Percentiles rank a stretch among this genome's conserved stretches.
These are phyloP conservation scores for Erigeron canadensis DNA, from an alignment of 129 eudicot genomes.

Conservation along the genomic window DNA sequence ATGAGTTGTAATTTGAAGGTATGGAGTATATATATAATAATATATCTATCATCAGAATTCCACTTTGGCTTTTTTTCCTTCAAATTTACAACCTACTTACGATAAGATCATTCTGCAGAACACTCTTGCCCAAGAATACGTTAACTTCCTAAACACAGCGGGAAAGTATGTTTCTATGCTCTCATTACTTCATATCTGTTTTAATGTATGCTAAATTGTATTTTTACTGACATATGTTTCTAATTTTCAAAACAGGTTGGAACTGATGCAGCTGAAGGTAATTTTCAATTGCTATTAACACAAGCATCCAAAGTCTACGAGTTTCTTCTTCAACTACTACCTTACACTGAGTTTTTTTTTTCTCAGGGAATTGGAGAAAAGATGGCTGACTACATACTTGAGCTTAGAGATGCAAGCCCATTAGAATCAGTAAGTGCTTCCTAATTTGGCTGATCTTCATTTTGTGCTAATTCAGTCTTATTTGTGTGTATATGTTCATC, in stretches of 20 bases:
- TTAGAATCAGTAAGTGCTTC: conserved; percentile 63
- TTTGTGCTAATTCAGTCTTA: neutral
- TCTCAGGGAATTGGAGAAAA: conserved; percentile 86
- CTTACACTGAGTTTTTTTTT: conserved; percentile 5
- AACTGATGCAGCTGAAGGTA: conserved; percentile 81
- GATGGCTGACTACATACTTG: conserved; percentile 77
- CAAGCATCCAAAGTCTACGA: neutral
- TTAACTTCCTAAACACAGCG: conserved; percentile 70
- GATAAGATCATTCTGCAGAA: conserved; percentile 39
- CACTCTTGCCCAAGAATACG: conserved; percentile 70
- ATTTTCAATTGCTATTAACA: neutral
- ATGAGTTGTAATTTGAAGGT: conserved; percentile 83
- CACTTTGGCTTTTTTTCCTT: neutral
- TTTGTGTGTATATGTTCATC: neutral
- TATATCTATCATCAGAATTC: neutral
- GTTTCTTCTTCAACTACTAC: neutral
- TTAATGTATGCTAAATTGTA: neutral
- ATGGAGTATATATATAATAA: neutral
- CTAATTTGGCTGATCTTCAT: conserved; percentile 12
- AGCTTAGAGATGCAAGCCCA: conserved; percentile 80
- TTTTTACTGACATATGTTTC: conserved; percentile 7
- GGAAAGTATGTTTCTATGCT: conserved; percentile 44
- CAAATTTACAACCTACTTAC: neutral
- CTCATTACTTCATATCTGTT: neutral
- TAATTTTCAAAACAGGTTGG: conserved; percentile 49